Evolutionary conservation across 352 stramenopile genomes (phyloP), one percentile per base, ranked within the genome.

Genomic region (Pythium aristosporum): DNA sequence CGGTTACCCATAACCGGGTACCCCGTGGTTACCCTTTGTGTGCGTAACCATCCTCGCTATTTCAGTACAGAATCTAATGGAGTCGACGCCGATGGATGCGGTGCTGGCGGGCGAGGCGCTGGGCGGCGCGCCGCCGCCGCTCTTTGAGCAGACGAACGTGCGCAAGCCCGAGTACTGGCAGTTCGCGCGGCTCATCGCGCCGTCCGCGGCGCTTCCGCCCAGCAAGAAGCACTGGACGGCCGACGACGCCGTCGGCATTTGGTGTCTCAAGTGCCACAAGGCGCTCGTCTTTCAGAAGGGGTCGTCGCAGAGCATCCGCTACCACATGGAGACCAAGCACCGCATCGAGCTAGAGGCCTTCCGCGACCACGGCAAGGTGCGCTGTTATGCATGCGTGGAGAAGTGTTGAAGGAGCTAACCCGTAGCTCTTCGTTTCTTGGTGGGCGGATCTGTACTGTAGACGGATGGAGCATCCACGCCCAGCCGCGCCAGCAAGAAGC

Each of bases 241-340:
- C 34, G 65, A 84, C 59, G 75, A 84, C 41, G 75, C 75, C 25
- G 44, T 68, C 16, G 75, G 75, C 23, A 84, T 84, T 65, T 84
- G 75, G 75, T 84, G 75, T 49, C 68, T 81, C 46, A 54, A 65
- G 20, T 84, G 75, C 60, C 16, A 52, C 20, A 67, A 69, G 39
- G 43, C 68, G 53, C 57, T 84, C 11, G 47, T 68, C 18, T 81
- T 76, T 47, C 75, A 81, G 39, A 84, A 81, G 47, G 75, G 75
- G 48, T 81, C 71, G 58, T 78, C 68, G 42, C 75, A 84, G 62
- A 84, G 75, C 69, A 84, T 84, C 57, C 75, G 75, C 5, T 84
- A 84, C 48, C 75, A 84, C 71, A 84, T 84, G 75, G 75, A 84
- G 67, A 84, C 75, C 65, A 80, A 80, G 63, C 75, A 84, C 64